These are phyloP conservation scores for Diaporthe ampelina DNA, from an alignment of 2,329 filamentous ascomycete genomes.

Conservation along the genomic window DNA sequence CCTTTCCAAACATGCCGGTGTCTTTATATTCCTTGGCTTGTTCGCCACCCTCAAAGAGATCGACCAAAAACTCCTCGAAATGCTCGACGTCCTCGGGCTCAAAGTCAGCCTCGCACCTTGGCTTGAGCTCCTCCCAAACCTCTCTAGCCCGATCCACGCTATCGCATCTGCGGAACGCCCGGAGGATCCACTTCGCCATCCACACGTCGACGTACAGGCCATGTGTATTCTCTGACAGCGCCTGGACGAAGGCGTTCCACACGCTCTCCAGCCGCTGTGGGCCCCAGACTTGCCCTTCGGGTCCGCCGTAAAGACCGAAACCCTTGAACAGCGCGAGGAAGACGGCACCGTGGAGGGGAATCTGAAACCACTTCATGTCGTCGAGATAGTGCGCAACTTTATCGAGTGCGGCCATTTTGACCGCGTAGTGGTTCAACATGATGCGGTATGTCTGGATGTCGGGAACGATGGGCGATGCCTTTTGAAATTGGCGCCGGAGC, in stretches of 20 bases:
- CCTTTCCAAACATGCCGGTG: constrained; percentile 38
- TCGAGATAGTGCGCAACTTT: constrained; percentile 79
- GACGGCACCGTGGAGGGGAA: constrained; percentile 80
- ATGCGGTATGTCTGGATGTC: constrained; percentile 85
- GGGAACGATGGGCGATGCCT: constrained; percentile 75
- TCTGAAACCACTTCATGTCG: constrained; percentile 81
- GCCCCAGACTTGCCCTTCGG: constrained; percentile 78
- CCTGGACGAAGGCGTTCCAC: constrained; percentile 74
- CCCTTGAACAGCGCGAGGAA: constrained; percentile 88
- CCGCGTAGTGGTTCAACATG: constrained; percentile 81
- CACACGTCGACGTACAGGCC: constrained; percentile 69
- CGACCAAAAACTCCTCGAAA: constrained; percentile 60
- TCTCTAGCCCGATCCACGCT: constrained; percentile 64
- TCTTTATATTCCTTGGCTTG: constrained; percentile 48
- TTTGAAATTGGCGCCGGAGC: constrained; percentile 69
- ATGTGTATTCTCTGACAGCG: constrained; percentile 61
- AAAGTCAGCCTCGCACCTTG: constrained; percentile 61
- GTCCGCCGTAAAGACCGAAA: constrained; percentile 80
- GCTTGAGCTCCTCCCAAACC: constrained; percentile 65
- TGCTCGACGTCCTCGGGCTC: constrained; percentile 48
- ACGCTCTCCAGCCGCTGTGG: constrained; percentile 75
- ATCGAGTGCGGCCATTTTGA: constrained; percentile 77
- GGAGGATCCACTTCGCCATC: constrained; percentile 72
- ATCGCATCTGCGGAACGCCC: constrained; percentile 75
- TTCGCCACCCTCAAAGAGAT: constrained; percentile 59